Evolutionary conservation across 1,284 basidiomycete species (phyloP).

Genomic region (Fomitopsis pinicola): DNA sequence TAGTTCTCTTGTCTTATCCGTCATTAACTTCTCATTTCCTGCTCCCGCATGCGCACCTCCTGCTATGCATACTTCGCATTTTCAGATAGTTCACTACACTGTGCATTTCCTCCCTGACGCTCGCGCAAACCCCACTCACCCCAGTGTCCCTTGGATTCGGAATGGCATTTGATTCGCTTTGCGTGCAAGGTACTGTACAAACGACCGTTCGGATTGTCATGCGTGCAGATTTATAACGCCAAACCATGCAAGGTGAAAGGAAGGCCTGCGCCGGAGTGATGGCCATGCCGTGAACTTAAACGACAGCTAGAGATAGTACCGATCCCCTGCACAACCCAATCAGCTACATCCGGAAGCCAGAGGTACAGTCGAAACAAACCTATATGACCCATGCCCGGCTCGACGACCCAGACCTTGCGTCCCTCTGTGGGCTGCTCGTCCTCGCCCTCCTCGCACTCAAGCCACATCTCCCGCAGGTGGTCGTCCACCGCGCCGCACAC

Average conservation of each 20-base stretch:
- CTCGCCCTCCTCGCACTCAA: constrained; percentile 45
- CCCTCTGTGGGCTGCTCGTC: constrained; percentile 35
- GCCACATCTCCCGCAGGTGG: constrained; percentile 66
- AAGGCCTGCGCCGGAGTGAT: no score
- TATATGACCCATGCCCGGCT: constrained; percentile 81
- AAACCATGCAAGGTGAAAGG: no score
- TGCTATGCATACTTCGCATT: not conserved
- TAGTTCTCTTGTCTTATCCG: constrained; percentile 1
- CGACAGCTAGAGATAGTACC: constrained; percentile 36
- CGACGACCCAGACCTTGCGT: constrained; percentile 69
- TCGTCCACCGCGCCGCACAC: constrained; percentile 83
- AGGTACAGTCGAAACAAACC: constrained; percentile 37
- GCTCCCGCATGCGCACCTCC: not conserved
- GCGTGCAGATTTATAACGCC: no score
- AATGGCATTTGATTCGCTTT: no score
- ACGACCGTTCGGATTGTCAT: no score
- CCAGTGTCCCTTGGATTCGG: no score
- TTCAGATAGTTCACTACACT: not conserved
- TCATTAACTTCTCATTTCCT: constrained; percentile 25
- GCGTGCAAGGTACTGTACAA: no score
- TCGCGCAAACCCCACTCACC: no score
- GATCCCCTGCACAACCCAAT: constrained; percentile 43
- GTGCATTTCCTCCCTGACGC: no score
- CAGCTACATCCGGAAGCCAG: constrained; percentile 29
- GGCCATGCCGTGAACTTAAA: no score